Evolutionary conservation across 169 alveolate genomes (phyloP).

Genomic region (Eimeria falciformis): DNA sequence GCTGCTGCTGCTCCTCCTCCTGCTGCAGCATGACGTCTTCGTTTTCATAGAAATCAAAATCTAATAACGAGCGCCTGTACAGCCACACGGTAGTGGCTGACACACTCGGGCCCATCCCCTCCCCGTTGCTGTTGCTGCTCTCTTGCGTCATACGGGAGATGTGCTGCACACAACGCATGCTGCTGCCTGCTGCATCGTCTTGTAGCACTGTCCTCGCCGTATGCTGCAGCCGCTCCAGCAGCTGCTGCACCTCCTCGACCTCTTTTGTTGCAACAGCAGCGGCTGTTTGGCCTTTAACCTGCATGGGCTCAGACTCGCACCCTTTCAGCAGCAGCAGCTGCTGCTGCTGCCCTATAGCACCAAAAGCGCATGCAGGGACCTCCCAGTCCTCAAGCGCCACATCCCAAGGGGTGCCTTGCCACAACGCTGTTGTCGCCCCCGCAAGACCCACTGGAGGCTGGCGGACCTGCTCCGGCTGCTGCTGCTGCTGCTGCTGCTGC

Average conservation of each 20-base stretch:
- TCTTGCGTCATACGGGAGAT: constrained; percentile 38
- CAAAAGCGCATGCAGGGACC: constrained; percentile 36
- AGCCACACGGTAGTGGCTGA: constrained; percentile 70
- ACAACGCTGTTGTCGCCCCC: constrained; percentile 55
- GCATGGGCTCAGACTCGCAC: constrained; percentile 42
- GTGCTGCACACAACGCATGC: constrained; percentile 75
- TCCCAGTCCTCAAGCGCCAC: constrained; percentile 75
- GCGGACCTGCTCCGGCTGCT: constrained; percentile 36
- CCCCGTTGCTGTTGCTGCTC: constrained; percentile 34
- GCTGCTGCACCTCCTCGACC: constrained; percentile 66
- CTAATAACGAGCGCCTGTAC: constrained; percentile 67
- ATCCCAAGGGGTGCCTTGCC: constrained; percentile 77
- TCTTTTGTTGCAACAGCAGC: constrained; percentile 23
- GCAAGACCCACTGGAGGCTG: constrained; percentile 31
- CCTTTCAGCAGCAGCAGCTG: constrained; percentile 67
- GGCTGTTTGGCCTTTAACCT: constrained; percentile 2
- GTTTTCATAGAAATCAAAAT: constrained; percentile 72
- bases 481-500: constrained; percentile 43
- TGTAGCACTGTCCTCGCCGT: constrained; percentile 49
- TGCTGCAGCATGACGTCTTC: constrained; percentile 64
- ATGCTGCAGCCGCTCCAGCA: constrained; percentile 65
- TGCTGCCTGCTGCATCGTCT: constrained; percentile 71
- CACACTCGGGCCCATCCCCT: constrained; percentile 33
- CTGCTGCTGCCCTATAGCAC: constrained; percentile 28
- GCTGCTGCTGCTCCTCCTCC: constrained; percentile 69